Percentiles rank a stretch among this genome's conserved stretches.
Conservation (phyloP, 2,329 filamentous ascomycete species). For the Massarina eburnea region DNA sequence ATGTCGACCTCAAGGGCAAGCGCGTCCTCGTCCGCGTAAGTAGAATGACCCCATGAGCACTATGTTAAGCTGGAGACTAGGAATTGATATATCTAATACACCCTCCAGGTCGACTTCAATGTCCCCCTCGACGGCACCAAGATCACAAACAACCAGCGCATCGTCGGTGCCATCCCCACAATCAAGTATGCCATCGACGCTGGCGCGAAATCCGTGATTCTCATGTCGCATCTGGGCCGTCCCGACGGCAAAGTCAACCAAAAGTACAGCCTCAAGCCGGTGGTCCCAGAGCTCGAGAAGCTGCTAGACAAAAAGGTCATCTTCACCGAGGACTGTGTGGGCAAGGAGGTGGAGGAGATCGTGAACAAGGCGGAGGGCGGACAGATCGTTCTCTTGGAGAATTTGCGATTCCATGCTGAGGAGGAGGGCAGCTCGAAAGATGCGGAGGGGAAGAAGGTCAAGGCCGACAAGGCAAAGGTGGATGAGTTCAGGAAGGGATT, state of each 20-base stretch:
- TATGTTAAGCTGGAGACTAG: too few species aligned
- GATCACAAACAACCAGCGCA: conserved; percentile 97
- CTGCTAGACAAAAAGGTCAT: conserved; percentile 80
- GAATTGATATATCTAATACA: background rate
- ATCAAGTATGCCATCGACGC: conserved; percentile 93
- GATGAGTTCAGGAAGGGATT: conserved; percentile 92
- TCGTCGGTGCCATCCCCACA: conserved; percentile 90
- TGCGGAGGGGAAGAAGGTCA: conserved; percentile 92
- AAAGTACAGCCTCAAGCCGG: conserved; percentile 94
- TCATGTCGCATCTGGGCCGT: conserved; percentile 98
- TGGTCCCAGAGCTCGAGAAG: conserved; percentile 89
- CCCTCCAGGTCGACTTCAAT: conserved; percentile 94
- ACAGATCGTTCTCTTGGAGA: conserved; percentile 89
- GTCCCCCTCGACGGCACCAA: conserved; percentile 94
- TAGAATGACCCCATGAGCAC: conserved; percentile 20
- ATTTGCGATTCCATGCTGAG: conserved; percentile 96
- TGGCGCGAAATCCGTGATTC: conserved; percentile 86
- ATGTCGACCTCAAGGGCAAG: conserved; percentile 98
- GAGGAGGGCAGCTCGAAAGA: conserved; percentile 97
- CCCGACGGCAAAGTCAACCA: conserved; percentile 85
- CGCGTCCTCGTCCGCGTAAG: conserved; percentile 93
- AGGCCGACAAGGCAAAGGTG: conserved; percentile 92
- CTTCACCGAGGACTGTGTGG: conserved; percentile 89
- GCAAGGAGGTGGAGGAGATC: conserved; percentile 83
- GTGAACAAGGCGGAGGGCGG: conserved; percentile 82